Evolutionary conservation across 768 basidiomycete species (phyloP), one percentile per base, ranked within the genome.

Genomic region (Tulasnella sp.): DNA sequence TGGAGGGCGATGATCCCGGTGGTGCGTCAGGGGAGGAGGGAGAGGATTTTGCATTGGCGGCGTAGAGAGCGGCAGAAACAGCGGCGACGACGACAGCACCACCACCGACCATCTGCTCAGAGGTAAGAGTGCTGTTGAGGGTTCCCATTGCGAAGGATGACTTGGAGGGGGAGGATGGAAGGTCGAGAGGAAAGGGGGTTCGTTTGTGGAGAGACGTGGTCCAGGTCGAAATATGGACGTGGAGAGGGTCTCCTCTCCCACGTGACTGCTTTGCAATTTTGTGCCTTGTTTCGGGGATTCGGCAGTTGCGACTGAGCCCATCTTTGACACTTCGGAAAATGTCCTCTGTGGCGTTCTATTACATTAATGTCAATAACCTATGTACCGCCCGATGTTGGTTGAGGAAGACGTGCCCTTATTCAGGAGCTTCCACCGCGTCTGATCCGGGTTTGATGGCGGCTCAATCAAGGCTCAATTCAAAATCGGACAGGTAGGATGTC

Each of bases 121-220:
- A 54, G 17, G 73, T 66, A 11, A 77, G 49, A 36, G 68, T 66
- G 59, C 77, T 78, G 57, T 74, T 72, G 51, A 73, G 63, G 19
- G 73, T 70, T 42, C 77, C 77, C 77, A 77, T 77, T 40, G 43
- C 35, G 31, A 31, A 21, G 21, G 52, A 14, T 6, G 12, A 23
- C 40, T 54, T n/a, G 17, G 19, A 53, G 50, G 31, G 23, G 6
- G 32, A 17, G 32, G 51, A 27, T 12, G 32, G 12, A 11, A 49
- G 49, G 32, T 29, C 21, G 49, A 34, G 32, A 19, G 49, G 19
- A 35, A 35, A 32, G 34, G 12, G 49, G 27, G 43, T 17, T 39
- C 9, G 17, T 17, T 39, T 17, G 21, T 9, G 21, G 43, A 14
- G 43, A 50, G 32, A 50, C 49, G 49, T 50, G 49, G 49, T 31